These are phyloP conservation scores for Sphagnum tenellum DNA, from an alignment of 225 moss, liverwort and hornwort species.

Conservation along the genomic window DNA sequence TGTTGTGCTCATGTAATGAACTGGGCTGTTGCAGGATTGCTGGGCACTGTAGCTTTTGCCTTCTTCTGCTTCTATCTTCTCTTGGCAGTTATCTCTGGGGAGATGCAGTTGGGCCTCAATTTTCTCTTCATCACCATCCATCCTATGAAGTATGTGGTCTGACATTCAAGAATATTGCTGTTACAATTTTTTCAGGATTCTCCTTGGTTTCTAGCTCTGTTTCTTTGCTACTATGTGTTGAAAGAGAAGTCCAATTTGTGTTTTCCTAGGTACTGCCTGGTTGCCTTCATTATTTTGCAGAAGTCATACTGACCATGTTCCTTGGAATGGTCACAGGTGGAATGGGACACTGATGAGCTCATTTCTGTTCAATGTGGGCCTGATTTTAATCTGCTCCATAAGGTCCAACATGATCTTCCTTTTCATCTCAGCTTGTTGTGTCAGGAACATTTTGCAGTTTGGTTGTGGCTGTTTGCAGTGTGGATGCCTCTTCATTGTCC, in stretches of 20 bases:
- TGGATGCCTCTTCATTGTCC: too few species aligned
- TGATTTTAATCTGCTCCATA: conserved; percentile 68
- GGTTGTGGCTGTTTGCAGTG: too few species aligned
- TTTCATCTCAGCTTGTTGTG: too few species aligned
- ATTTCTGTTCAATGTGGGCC: conserved; percentile 63
- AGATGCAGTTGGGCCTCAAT: conserved; percentile 66
- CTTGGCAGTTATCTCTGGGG: conserved; percentile 65
- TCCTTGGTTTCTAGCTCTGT: too few species aligned
- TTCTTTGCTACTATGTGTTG: too few species aligned
- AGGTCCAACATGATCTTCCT: conserved; percentile 21
- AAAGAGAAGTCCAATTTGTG: too few species aligned
- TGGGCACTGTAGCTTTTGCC: conserved; percentile 63
- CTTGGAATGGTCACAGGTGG: conserved; percentile 27
- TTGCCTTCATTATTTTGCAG: neutral
- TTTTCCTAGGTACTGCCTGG: neutral
- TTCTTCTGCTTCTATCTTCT: conserved; percentile 70
- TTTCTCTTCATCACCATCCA: conserved; percentile 56
- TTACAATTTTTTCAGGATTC: too few species aligned
- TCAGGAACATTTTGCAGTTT: too few species aligned
- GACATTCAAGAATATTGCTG: too few species aligned
- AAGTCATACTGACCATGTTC: neutral
- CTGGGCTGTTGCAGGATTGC: conserved; percentile 34
- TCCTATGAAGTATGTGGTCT: conserved; percentile 60
- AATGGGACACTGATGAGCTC: conserved; percentile 71
- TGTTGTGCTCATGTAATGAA: too few species aligned